Evolutionary conservation across 1,284 basidiomycete species (phyloP).

Genomic region (Ceratobasidium sp.): DNA sequence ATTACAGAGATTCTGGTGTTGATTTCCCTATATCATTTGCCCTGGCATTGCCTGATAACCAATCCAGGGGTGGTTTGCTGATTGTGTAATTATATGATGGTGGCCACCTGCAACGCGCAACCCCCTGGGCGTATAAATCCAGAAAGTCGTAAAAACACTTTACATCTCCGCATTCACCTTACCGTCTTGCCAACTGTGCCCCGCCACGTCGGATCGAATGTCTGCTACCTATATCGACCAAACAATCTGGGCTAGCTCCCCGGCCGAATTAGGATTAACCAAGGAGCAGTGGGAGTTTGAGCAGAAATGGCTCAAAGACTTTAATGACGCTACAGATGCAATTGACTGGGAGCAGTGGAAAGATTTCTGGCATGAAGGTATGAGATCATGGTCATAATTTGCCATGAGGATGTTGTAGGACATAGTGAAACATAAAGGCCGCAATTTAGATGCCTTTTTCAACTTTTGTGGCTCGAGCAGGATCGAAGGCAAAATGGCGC

Average conservation of each 20-base stretch:
- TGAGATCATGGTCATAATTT: not conserved
- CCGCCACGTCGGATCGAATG: not conserved
- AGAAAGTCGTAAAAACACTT: not conserved
- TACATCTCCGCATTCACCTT: not conserved
- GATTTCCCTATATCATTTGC: not conserved
- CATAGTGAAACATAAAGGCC: not conserved
- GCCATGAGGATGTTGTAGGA: not conserved
- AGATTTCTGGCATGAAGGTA: slow-evolving; percentile 16
- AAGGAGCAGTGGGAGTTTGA: slow-evolving; percentile 21
- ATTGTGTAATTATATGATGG: too few species aligned
- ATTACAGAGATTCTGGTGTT: not conserved
- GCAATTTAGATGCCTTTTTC: slow-evolving; percentile 2
- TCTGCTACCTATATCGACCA: not conserved
- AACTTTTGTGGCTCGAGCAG: not conserved
- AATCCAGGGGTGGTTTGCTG: too few species aligned
- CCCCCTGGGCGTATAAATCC: not conserved
- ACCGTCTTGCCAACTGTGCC: not conserved
- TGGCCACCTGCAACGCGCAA: not conserved
- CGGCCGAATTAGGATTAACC: not conserved
- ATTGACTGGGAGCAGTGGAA: slow-evolving; percentile 20
- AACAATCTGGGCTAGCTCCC: slow-evolving; percentile 9
- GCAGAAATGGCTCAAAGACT: slow-evolving; percentile 22
- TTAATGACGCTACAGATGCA: slow-evolving; percentile 3
- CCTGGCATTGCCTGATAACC: too few species aligned
- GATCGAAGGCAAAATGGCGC: slow-evolving; percentile 14